These are phyloP conservation scores for Zalerion maritima DNA, from an alignment of 495 filamentous ascomycete species.

Conservation along the genomic window DNA sequence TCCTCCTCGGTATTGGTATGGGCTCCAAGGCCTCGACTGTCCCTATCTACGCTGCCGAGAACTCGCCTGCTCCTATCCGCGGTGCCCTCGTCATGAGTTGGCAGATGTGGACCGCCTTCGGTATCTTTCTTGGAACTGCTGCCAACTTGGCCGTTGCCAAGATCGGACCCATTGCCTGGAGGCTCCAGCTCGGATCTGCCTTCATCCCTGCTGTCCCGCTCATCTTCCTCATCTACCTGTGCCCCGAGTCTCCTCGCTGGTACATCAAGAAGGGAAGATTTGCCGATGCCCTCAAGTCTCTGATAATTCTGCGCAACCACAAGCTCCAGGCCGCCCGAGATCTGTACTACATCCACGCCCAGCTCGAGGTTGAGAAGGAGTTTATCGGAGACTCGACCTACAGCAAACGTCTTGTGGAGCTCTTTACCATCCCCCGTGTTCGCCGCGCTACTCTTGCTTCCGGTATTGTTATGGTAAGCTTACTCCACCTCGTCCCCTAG, in stretches of 20 bases:
- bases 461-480: slow-evolving; percentile 59
- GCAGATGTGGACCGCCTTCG: slow-evolving; percentile 80
- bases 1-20: slow-evolving; percentile 61
- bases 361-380: slow-evolving; percentile 26
- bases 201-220: slow-evolving; percentile 64
- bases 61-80: slow-evolving; percentile 55
- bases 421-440: slow-evolving; percentile 46
- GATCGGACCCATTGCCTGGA: slow-evolving; percentile 47
- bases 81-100: slow-evolving; percentile 74
- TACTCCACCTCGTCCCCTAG: too few relatives aligned
- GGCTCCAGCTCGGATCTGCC: slow-evolving; percentile 65
- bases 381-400: slow-evolving; percentile 26
- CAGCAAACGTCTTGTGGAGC: slow-evolving; percentile 35
- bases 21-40: slow-evolving; percentile 40
- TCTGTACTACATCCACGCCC: slow-evolving; percentile 59
- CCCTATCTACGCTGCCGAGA: slow-evolving; percentile 67
- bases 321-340: slow-evolving; percentile 61
- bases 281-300: slow-evolving; percentile 44
- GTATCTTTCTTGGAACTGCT: slow-evolving; percentile 56
- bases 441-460: slow-evolving; percentile 45
- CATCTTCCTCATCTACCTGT: slow-evolving; percentile 49
- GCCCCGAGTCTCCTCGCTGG: slow-evolving; percentile 58
- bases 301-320: slow-evolving; percentile 45
- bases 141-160: slow-evolving; percentile 53
- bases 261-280: slow-evolving; percentile 49